Conservation (phyloP, 2,329 filamentous ascomycete species). For the Diaporthe batatas region DNA sequence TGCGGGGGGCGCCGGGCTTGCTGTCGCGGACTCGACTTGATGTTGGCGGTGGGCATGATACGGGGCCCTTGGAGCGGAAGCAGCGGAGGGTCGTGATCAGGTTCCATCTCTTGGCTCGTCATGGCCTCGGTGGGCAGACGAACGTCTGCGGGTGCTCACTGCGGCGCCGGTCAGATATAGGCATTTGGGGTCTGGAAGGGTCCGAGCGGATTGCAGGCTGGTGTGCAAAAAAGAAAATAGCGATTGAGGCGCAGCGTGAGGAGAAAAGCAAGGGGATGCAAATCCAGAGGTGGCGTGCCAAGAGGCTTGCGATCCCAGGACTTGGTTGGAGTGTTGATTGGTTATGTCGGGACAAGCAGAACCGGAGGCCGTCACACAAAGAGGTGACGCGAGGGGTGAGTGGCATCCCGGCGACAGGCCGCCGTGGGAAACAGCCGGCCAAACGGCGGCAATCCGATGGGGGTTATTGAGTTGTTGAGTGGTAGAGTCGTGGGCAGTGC, state of each 20-base stretch:
- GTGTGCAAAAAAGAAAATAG: background rate
- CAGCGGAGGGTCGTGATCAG: conserved; percentile 40
- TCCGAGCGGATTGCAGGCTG: background rate
- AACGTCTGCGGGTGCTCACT: conserved; percentile 42
- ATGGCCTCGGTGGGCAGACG: conserved; percentile 41
- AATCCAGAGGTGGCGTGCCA: conserved; percentile 28
- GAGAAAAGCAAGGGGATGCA: conserved; percentile 29
- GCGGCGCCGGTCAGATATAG: conserved; percentile 33
- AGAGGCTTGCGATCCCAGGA: conserved; percentile 20
- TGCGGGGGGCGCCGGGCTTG: conserved; percentile 30
- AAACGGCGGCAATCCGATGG: conserved; percentile 28
- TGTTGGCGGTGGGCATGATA: conserved; percentile 16
- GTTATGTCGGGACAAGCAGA: conserved; percentile 16
- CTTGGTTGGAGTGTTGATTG: conserved; percentile 15
- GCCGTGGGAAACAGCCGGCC: conserved; percentile 5
- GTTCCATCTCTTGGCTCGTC: conserved; percentile 43
- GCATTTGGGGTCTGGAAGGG: conserved; percentile 24
- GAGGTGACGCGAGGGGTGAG: background rate
- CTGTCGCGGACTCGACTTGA: conserved; percentile 26
- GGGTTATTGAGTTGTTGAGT: conserved; percentile 14
- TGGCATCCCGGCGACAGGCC: conserved; percentile 2
- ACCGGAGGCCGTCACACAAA: conserved; percentile 23
- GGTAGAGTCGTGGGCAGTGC: conserved; percentile 14
- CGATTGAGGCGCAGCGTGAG: conserved; percentile 15
- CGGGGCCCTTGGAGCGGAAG: conserved; percentile 40